These are phyloP conservation scores for Dendryphion nanum DNA, from an alignment of 2,329 filamentous ascomycete genomes.

Conservation along the genomic window DNA sequence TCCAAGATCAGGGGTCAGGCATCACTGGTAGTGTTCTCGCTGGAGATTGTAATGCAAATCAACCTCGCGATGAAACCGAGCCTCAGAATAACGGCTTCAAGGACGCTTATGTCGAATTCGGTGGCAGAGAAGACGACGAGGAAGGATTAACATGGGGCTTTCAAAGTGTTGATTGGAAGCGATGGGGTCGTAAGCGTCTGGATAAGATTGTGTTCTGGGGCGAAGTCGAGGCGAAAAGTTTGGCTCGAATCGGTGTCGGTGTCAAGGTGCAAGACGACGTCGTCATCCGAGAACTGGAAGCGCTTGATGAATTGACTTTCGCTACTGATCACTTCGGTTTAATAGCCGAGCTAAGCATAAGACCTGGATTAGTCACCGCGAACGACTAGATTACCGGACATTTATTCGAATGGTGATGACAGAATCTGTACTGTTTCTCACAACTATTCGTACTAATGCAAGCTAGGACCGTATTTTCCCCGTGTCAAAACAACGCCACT, in stretches of 20 bases:
- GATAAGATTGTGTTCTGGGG: constrained; percentile 55
- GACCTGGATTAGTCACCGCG: constrained; percentile 6
- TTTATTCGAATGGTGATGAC: background rate
- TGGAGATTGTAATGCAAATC: constrained; percentile 58
- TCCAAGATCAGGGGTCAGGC: constrained; percentile 34
- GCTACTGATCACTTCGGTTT: constrained; percentile 52
- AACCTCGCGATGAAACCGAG: constrained; percentile 49
- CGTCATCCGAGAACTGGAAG: constrained; percentile 4
- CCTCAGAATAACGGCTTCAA: constrained; percentile 49
- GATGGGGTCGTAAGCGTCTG: constrained; percentile 51
- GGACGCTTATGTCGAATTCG: constrained; percentile 54
- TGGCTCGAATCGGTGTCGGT: constrained; percentile 49
- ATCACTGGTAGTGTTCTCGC: constrained; percentile 47
- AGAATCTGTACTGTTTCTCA: background rate
- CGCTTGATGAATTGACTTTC: constrained; percentile 29
- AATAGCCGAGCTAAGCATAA: too few species aligned
- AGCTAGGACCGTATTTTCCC: too few species aligned
- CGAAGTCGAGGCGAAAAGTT: constrained; percentile 21
- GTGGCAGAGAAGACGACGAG: constrained; percentile 49
- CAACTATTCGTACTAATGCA: too few species aligned
- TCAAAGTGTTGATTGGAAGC: constrained; percentile 43
- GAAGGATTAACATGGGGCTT: constrained; percentile 59
- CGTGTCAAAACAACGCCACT: too few species aligned
- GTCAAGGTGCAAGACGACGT: constrained; percentile 40
- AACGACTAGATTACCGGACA: background rate